These are phyloP conservation scores for Macrocystidia cucumis DNA, from an alignment of 1,284 basidiomycete species.

Conservation along the genomic window DNA sequence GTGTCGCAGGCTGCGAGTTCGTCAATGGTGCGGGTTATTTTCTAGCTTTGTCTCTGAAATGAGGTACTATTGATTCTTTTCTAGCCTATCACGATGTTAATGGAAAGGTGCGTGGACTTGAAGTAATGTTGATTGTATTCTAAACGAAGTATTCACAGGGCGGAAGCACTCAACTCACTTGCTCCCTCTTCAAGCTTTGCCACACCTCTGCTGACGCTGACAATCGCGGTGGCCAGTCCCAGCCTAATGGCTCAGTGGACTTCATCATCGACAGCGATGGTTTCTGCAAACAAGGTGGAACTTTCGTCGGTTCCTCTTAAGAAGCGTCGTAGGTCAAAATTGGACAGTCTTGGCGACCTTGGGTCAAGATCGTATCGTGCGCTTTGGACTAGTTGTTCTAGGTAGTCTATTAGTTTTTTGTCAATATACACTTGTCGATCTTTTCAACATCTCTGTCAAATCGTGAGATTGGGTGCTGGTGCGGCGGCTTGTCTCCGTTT, in stretches of 20 bases:
- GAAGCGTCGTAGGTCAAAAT: too few species aligned
- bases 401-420: too few species aligned
- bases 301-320: too few species aligned
- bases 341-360: too few species aligned
- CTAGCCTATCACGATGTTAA: slow-evolving; percentile 37
- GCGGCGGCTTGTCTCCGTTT: too few species aligned
- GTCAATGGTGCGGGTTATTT: slow-evolving; percentile 28
- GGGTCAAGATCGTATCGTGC: too few species aligned
- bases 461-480: too few species aligned
- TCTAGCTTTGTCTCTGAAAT: slow-evolving; percentile 1
- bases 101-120: slow-evolving; percentile 25
- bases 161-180: slow-evolving; percentile 32
- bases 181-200: slow-evolving; percentile 29
- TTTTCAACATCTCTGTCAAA: too few species aligned
- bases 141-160: slow-evolving; percentile 14
- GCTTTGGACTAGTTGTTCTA: too few species aligned
- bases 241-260: slow-evolving; percentile 30
- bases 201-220: slow-evolving; percentile 23
- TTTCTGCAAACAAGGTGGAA: slow-evolving; percentile 24
- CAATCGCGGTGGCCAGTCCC: slow-evolving; percentile 32
- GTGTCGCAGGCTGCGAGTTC: slow-evolving; percentile 30
- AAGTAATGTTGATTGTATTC: not conserved
- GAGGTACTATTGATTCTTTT: slow-evolving; percentile 1
- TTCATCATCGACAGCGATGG: slow-evolving; percentile 32
- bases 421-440: too few species aligned